Evolutionary conservation across 768 basidiomycete species (phyloP).

Genomic region (Lyophyllum atratum): DNA sequence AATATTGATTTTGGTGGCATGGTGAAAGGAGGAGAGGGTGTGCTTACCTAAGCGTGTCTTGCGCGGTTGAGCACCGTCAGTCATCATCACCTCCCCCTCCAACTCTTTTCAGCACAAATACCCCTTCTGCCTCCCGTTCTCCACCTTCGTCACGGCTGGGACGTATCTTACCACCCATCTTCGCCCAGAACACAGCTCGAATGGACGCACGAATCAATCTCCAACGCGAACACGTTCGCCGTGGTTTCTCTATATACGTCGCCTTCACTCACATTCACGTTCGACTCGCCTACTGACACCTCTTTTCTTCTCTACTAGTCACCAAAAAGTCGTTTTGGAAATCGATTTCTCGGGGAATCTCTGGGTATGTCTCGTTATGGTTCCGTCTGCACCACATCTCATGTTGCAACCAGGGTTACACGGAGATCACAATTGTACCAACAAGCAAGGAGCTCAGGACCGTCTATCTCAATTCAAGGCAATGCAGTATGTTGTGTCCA

Average conservation of each 20-base stretch:
- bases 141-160: constrained; percentile 15
- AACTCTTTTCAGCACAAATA: constrained; percentile 13
- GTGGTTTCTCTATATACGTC: constrained; percentile 92
- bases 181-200: constrained; percentile 16
- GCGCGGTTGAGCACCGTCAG: constrained; percentile 17
- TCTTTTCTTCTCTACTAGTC: constrained; percentile 71
- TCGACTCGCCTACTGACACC: constrained; percentile 39
- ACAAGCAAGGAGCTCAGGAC: constrained; percentile 77
- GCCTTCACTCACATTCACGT: constrained; percentile 29
- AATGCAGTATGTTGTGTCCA: constrained; percentile 65
- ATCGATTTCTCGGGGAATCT: constrained; percentile 88
- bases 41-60: constrained; percentile 37
- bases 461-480: constrained; percentile 85
- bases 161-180: constrained; percentile 28
- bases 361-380: constrained; percentile 55
- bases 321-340: constrained; percentile 95
- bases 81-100: constrained; percentile 13
- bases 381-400: constrained; percentile 15
- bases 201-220: constrained; percentile 58
- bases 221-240: constrained; percentile 78
- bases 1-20: constrained; percentile 89
- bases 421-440: constrained; percentile 88
- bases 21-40: constrained; percentile 23
- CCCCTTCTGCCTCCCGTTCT: constrained; percentile 7
- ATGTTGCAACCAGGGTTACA: constrained; percentile 70